Evolutionary conservation across 1,139 yeast species (phyloP), one percentile per base, ranked within the genome.

Genomic region (Debaryomycetaceae sp.): DNA sequence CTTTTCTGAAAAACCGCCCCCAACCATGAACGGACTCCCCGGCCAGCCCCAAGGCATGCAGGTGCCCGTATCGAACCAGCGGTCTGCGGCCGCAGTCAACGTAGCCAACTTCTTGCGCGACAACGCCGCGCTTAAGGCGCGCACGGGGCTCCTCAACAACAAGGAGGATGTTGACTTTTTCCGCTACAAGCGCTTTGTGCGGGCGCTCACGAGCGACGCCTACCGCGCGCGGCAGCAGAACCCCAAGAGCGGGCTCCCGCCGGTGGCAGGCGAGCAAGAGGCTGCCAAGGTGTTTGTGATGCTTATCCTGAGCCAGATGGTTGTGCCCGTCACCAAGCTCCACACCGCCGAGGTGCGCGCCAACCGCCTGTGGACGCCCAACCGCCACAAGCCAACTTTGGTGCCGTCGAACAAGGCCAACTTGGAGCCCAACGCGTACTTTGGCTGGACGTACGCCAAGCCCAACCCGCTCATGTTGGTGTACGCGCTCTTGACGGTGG

Each of bases 361-460:
- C 36, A 72, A 73, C 16, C 75, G 78, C 47, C 67, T 69, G 18
- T 67, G 73, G 73, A 61, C 54, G 36, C 91, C 96, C 23, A 81
- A 77, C 50, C 79, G 74, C 46, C 81, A 79, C 10, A 74, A 75
- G 37, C 97, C 98, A 5, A 78, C 83, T 13, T 62, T 89, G 40
- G 69, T 73, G 37, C 67, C 82, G 27, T 56, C 72, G 9, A 76
- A 74, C 21, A 80, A 80, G 50, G 96, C 95, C 21, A 74, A 73
- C 14, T 63, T 88, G 43, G 65, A 61, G 6, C 82, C 84, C n/a
- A 83, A 89, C 52, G 79, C 78, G 45, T 89, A 91, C 58, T 85
- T 74, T 50, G 78, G 81, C 29, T 91, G 98, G 98, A 69, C 77
- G 37, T 88, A 79, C 59, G 76, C 74, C 40, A 86, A 89, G 37